These are phyloP conservation scores for Dryadomyces quercus-mongolicae DNA, from an alignment of 2,329 filamentous ascomycete species.

Conservation along the genomic window DNA sequence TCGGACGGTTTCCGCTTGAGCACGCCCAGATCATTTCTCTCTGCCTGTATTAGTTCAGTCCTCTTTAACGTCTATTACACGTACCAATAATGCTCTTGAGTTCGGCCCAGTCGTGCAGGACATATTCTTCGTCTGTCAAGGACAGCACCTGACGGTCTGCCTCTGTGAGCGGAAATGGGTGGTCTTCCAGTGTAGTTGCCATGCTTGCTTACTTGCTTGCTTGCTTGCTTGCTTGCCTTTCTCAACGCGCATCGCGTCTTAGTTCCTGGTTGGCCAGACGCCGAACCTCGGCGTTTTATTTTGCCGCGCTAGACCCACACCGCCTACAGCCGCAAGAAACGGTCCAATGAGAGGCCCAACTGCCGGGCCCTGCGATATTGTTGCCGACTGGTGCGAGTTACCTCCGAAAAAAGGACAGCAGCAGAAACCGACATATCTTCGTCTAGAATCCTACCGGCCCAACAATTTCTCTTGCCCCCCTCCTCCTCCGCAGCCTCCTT, in stretches of 20 bases:
- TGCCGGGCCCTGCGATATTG: background rate
- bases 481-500: too few species aligned
- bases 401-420: constrained; percentile 1
- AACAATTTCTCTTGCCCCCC: too few species aligned
- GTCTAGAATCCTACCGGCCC: too few species aligned
- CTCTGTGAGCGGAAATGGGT: constrained; percentile 48
- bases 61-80: too few species aligned
- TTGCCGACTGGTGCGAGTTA: background rate
- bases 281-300: background rate
- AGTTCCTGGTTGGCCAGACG: background rate
- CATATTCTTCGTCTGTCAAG: constrained; percentile 58
- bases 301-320: background rate
- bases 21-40: constrained; percentile 50
- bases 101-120: constrained; percentile 60
- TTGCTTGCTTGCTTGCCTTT: too few species aligned
- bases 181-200: constrained; percentile 26
- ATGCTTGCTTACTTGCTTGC: constrained; percentile 22
- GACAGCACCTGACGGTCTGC: constrained; percentile 46
- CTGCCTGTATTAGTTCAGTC: background rate
- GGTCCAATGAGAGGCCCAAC: background rate
- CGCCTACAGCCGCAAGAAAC: background rate
- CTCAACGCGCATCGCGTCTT: background rate
- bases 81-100: constrained; percentile 55
- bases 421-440: background rate
- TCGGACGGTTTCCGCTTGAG: constrained; percentile 76